Evolutionary conservation across 306 rosid species (phyloP).

Genomic region (Cucumis cinereus): DNA sequence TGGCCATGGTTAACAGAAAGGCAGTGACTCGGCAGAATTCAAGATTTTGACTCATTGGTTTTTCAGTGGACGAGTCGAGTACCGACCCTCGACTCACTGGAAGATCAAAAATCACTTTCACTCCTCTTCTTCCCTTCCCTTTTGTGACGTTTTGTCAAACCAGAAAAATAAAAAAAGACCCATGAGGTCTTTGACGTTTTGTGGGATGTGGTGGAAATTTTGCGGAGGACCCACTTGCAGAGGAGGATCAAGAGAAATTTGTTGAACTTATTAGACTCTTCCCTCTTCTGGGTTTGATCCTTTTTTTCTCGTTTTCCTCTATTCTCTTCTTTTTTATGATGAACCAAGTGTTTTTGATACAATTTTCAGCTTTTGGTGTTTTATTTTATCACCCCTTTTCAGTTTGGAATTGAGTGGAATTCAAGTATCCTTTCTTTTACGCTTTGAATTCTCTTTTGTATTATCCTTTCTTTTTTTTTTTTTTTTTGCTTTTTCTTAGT

Average conservation of each 20-base stretch:
- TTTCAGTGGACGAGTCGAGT: background rate
- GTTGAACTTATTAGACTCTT: background rate
- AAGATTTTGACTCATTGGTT: background rate
- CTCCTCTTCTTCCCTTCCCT: background rate
- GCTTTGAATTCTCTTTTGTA: background rate
- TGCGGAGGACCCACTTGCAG: constrained; percentile 34
- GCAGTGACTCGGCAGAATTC: background rate
- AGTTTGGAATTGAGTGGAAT: constrained; percentile 39
- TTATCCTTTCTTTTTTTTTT: background rate
- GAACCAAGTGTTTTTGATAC: constrained; percentile 1
- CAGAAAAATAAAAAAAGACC: constrained; percentile 6
- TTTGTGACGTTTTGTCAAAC: constrained; percentile 35
- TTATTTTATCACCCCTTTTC: constrained; percentile 12
- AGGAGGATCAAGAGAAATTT: constrained; percentile 15
- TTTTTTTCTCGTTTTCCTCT: constrained; percentile 14
- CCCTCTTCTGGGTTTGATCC: constrained; percentile 16
- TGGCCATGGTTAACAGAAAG: background rate
- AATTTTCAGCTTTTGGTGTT: constrained; percentile 19
- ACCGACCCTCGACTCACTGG: constrained; percentile 1
- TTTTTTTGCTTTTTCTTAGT: constrained; percentile 4
- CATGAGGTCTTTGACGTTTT: constrained; percentile 38
- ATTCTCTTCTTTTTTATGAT: constrained; percentile 9
- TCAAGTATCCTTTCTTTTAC: constrained; percentile 38
- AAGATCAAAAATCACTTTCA: background rate
- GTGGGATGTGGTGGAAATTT: constrained; percentile 35